phyloP scores from a whole-genome alignment of 2,329 filamentous ascomycete genomes.

The Colletotrichum higginsianum region DNA sequence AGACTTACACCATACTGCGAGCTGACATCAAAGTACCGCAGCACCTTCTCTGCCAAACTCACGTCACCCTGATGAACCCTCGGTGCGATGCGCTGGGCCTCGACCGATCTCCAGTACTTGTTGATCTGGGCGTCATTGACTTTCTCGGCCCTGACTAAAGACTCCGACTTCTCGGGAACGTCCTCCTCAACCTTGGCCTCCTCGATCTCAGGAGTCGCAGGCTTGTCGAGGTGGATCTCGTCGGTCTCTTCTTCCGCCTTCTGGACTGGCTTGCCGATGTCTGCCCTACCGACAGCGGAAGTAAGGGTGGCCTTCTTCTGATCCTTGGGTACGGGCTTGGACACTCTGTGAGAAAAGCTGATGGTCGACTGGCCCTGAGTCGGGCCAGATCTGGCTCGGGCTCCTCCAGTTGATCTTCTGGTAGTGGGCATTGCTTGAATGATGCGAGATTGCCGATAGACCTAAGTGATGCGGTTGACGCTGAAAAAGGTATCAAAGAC shows the following conservation, averaged over 20 bases:
- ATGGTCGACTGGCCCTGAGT: constrained; percentile 68
- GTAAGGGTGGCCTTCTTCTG: constrained; percentile 59
- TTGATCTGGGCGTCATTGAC: constrained; percentile 79
- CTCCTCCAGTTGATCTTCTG: constrained; percentile 61
- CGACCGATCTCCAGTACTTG: constrained; percentile 83
- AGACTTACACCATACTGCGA: constrained; percentile 90
- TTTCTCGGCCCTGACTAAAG: constrained; percentile 72
- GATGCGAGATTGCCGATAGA: constrained; percentile 18
- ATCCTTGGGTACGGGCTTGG: constrained; percentile 66
- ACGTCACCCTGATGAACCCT: constrained; percentile 85
- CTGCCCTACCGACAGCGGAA: constrained; percentile 46
- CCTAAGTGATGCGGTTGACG: background rate
- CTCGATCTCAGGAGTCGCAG: constrained; percentile 47
- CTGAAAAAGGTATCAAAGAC: background rate
- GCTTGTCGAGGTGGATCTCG: constrained; percentile 43
- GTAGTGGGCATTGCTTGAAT: constrained; percentile 63
- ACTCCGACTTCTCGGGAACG: constrained; percentile 61
- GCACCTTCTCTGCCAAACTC: constrained; percentile 83
- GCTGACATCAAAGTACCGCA: constrained; percentile 93
- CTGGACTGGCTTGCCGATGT: constrained; percentile 44
- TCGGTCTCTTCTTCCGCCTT: constrained; percentile 43
- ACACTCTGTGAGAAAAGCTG: constrained; percentile 71
- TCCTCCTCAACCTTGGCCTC: constrained; percentile 49
- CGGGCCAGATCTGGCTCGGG: constrained; percentile 53
- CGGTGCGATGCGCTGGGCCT: constrained; percentile 76